Percentiles rank a stretch among this genome's conserved stretches.
phyloP scores from a whole-genome alignment of 2,329 filamentous ascomycete genomes.

The Penicillium sp. region DNA sequence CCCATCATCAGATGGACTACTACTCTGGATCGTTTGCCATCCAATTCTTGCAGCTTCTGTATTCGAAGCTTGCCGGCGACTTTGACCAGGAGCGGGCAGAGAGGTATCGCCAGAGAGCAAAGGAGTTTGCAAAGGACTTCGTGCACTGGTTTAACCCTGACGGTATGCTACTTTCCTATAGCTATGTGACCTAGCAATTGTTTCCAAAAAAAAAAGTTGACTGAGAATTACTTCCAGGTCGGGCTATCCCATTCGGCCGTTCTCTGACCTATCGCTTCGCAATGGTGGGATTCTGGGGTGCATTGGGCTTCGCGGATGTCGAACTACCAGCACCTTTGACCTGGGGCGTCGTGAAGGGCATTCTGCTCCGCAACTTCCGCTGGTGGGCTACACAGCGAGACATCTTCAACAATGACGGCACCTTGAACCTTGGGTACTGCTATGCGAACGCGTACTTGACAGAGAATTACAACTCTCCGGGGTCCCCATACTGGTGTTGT shows the following conservation, averaged over 20 bases:
- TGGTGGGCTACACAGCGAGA: constrained; percentile 78
- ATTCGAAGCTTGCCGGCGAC: constrained; percentile 69
- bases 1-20: constrained; percentile 82
- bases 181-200: neutral
- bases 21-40: constrained; percentile 83
- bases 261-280: constrained; percentile 81
- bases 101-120: constrained; percentile 70
- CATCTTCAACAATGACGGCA: constrained; percentile 75
- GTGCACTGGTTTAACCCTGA: constrained; percentile 75
- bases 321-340: constrained; percentile 71
- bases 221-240: constrained; percentile 38
- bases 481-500: constrained; percentile 75
- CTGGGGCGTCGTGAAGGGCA: constrained; percentile 78
- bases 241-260: constrained; percentile 74
- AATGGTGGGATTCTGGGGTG: constrained; percentile 82
- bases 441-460: constrained; percentile 82
- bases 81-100: constrained; percentile 65
- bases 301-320: constrained; percentile 73
- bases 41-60: constrained; percentile 76
- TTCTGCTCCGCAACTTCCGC: constrained; percentile 71
- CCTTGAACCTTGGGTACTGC: constrained; percentile 73
- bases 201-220: neutral
- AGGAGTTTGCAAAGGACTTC: constrained; percentile 68
- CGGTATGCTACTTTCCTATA: constrained; percentile 40
- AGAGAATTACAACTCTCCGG: constrained; percentile 81